A percentile compares a stretch with the other conserved stretches of the same genome.
These are phyloP conservation scores for Chamaenerion angustifolium DNA, from an alignment of 345 rosid species.

Conservation along the genomic window DNA sequence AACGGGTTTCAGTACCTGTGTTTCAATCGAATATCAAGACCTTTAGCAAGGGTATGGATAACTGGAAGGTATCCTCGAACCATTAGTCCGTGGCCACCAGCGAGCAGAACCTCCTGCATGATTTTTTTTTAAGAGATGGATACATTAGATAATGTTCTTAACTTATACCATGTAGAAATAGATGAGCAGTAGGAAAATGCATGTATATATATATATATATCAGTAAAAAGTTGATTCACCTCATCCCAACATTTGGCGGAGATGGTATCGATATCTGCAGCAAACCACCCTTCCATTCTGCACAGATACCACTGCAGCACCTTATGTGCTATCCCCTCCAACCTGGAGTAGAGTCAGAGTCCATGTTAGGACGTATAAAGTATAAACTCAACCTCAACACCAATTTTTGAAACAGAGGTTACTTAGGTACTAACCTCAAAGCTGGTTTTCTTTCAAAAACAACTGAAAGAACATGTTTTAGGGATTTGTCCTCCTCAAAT, in stretches of 20 bases:
- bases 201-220: not conserved
- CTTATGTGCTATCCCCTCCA: slow-evolving; percentile 66
- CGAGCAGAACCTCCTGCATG: slow-evolving; percentile 70
- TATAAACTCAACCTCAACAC: too few species aligned
- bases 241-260: slow-evolving; percentile 85
- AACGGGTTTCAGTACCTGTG: slow-evolving; percentile 41
- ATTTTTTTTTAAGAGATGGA: too few species aligned
- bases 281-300: slow-evolving; percentile 99
- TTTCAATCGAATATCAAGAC: slow-evolving; percentile 70
- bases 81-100: slow-evolving; percentile 98
- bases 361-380: too few species aligned
- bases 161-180: too few species aligned
- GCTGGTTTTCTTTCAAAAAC: slow-evolving; percentile 70
- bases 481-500: slow-evolving; percentile 56
- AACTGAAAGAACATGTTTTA: slow-evolving; percentile 47
- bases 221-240: slow-evolving; percentile 18
- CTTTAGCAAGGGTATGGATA: slow-evolving; percentile 92
- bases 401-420: too few species aligned
- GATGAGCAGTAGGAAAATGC: too few species aligned
- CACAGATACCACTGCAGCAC: slow-evolving; percentile 96
- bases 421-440: slow-evolving; percentile 36
- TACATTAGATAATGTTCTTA: too few species aligned
- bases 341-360: slow-evolving; percentile 19
- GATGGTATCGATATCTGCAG: slow-evolving; percentile 91
- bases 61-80: slow-evolving; percentile 96